Conservation (phyloP, 805 yeast genomes). For the Metschnikowia amazonensis region DNA sequence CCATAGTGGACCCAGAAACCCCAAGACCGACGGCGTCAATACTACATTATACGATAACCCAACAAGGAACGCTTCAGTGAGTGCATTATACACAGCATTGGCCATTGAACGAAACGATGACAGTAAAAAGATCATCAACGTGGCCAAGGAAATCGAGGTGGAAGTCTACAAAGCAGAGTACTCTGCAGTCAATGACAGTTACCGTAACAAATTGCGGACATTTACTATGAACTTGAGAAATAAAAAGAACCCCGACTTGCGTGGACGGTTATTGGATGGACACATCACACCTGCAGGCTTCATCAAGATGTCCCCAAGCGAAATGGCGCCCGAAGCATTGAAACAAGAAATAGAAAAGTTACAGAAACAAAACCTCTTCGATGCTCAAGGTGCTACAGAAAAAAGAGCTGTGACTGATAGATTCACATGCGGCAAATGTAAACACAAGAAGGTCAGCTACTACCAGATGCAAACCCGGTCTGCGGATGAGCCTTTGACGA, state of each 20-base stretch:
- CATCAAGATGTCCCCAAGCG: slow-evolving; percentile 84
- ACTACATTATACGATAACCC: slow-evolving; percentile 66
- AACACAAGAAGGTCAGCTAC: slow-evolving; percentile 93
- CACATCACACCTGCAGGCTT: slow-evolving; percentile 62
- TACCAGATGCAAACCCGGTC: slow-evolving; percentile 97
- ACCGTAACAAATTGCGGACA: slow-evolving; percentile 81
- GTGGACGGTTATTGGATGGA: slow-evolving; percentile 64
- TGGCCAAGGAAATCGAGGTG: slow-evolving; percentile 69
- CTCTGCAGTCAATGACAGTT: slow-evolving; percentile 53
- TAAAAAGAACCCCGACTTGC: slow-evolving; percentile 81
- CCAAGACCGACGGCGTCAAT: slow-evolving; percentile 75
- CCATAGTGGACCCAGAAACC: slow-evolving; percentile 60
- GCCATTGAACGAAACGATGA: slow-evolving; percentile 69
- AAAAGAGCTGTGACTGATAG: slow-evolving; percentile 95
- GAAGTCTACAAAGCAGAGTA: slow-evolving; percentile 64
- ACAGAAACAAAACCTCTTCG: slow-evolving; percentile 84
- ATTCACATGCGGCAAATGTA: slow-evolving; percentile 96
- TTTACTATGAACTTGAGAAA: slow-evolving; percentile 84
- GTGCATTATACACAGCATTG: slow-evolving; percentile 82
- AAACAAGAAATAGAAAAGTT: slow-evolving; percentile 81
- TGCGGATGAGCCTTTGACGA: slow-evolving; percentile 98
- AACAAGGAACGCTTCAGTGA: slow-evolving; percentile 79
- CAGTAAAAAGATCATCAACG: slow-evolving; percentile 55
- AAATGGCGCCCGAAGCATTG: slow-evolving; percentile 89
- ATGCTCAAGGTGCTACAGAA: slow-evolving; percentile 96